These are phyloP conservation scores for Biscogniauxia mediterranea DNA, from an alignment of 2,329 filamentous ascomycete genomes.

Conservation along the genomic window DNA sequence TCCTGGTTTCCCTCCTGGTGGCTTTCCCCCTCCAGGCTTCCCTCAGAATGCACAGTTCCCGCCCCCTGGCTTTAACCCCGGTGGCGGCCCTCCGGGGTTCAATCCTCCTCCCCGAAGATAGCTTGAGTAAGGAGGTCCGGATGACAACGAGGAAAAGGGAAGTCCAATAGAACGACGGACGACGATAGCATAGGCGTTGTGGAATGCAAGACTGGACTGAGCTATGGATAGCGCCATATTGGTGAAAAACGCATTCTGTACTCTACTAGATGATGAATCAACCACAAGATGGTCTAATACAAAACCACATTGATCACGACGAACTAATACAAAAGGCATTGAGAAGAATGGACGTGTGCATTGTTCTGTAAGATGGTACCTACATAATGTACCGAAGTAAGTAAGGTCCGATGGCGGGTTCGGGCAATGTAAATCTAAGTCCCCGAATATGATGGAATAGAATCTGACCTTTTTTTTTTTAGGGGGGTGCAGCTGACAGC, in stretches of 20 bases:
- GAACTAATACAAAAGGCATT: neutral
- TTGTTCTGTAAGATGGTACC: neutral
- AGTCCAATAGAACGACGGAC: constrained; percentile 16
- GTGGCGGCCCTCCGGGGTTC: constrained; percentile 63
- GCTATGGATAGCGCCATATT: constrained; percentile 23
- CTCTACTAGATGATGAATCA: constrained; percentile 15
- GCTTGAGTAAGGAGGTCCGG: constrained; percentile 14
- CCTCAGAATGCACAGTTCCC: constrained; percentile 45
- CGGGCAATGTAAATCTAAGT: neutral
- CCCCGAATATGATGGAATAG: neutral
- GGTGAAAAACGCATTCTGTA: constrained; percentile 18
- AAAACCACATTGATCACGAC: constrained; percentile 11
- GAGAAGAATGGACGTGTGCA: neutral
- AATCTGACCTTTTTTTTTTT: constrained; percentile 3
- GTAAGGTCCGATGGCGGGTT: neutral
- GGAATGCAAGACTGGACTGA: constrained; percentile 26
- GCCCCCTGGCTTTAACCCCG: constrained; percentile 52
- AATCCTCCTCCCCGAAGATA: constrained; percentile 68
- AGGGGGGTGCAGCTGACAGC: constrained; percentile 10
- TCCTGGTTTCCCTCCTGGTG: constrained; percentile 33
- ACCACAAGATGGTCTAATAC: constrained; percentile 14
- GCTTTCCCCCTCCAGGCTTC: constrained; percentile 47
- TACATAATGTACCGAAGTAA: neutral
- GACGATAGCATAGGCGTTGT: constrained; percentile 33
- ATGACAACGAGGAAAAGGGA: constrained; percentile 13